These are phyloP conservation scores for Phytophthora brassicae DNA, from an alignment of 352 stramenopile species.

Conservation along the genomic window DNA sequence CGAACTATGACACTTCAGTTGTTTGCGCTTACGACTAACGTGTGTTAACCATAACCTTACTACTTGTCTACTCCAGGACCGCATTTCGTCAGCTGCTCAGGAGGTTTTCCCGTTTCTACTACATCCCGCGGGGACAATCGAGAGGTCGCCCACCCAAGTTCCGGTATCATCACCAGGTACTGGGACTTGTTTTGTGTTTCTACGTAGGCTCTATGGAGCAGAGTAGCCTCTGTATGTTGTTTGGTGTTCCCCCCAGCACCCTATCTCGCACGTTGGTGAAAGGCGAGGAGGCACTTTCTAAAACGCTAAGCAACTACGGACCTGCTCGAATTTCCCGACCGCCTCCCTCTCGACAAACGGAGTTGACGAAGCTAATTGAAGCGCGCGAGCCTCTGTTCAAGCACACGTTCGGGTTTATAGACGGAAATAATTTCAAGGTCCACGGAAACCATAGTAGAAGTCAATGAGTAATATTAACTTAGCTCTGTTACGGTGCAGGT, in stretches of 20 bases:
- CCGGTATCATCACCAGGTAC: conserved; percentile 1
- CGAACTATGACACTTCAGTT: background rate
- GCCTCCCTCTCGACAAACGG: background rate
- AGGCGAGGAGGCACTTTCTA: background rate
- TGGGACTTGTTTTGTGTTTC: too few species aligned
- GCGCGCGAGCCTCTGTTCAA: conserved; percentile 23
- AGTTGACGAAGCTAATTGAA: conserved; percentile 21
- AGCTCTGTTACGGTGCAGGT: background rate
- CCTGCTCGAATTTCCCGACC: conserved; percentile 2
- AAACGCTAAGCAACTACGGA: background rate
- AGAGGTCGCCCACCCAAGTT: background rate
- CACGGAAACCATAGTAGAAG: too few species aligned
- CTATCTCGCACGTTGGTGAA: background rate
- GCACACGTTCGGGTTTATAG: conserved; percentile 25
- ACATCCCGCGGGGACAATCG: background rate
- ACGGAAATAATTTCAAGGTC: conserved; percentile 6
- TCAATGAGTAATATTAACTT: background rate
- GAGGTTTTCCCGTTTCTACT: background rate
- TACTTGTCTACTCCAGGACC: background rate
- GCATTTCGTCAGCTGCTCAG: background rate
- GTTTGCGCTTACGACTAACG: background rate
- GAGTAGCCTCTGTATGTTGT: too few species aligned
- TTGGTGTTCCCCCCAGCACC: too few species aligned
- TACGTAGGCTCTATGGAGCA: too few species aligned
- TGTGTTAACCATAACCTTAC: background rate